A percentile compares a stretch with the other conserved stretches of the same genome.
phyloP scores from a whole-genome alignment of 2,329 filamentous ascomycete genomes.

The Clonostachys chloroleuca region DNA sequence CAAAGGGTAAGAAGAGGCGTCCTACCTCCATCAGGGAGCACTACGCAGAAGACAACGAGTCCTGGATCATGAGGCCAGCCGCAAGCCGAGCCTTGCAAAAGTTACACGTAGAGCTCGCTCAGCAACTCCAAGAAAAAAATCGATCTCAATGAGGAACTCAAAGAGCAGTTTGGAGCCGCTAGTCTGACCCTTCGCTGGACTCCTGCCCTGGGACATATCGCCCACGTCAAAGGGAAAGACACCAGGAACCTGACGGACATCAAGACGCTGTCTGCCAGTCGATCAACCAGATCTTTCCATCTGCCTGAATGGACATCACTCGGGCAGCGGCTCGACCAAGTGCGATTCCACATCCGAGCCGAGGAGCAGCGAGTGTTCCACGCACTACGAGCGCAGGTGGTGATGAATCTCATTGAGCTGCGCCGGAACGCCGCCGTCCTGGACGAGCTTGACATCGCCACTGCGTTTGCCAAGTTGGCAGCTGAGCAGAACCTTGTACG shows the following conservation, averaged over 20 bases:
- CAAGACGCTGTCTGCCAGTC: slow-evolving; percentile 66
- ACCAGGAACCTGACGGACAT: slow-evolving; percentile 28
- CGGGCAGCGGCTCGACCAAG: slow-evolving; percentile 74
- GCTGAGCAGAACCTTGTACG: slow-evolving; percentile 68
- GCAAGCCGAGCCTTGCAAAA: slow-evolving; percentile 63
- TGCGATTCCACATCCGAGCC: slow-evolving; percentile 69
- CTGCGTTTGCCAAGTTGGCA: slow-evolving; percentile 79
- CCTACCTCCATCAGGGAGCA: slow-evolving; percentile 45
- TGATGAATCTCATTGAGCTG: slow-evolving; percentile 78
- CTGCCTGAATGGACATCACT: slow-evolving; percentile 79
- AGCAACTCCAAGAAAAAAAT: slow-evolving; percentile 60
- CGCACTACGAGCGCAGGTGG: slow-evolving; percentile 68
- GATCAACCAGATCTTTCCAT: slow-evolving; percentile 81
- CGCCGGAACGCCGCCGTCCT: slow-evolving; percentile 87
- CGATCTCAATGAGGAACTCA: slow-evolving; percentile 55
- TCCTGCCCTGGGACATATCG: slow-evolving; percentile 82
- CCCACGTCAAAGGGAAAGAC: slow-evolving; percentile 84
- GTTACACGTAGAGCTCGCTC: slow-evolving; percentile 65
- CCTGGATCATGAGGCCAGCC: slow-evolving; percentile 61
- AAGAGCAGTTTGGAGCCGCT: slow-evolving; percentile 53
- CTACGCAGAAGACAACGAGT: slow-evolving; percentile 55
- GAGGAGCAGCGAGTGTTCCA: slow-evolving; percentile 83
- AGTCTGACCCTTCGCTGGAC: slow-evolving; percentile 81
- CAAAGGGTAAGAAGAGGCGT: slow-evolving; percentile 46
- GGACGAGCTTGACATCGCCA: slow-evolving; percentile 88